phyloP scores from a whole-genome alignment of 331 rosid species.

The Phaseolus coccineus region DNA sequence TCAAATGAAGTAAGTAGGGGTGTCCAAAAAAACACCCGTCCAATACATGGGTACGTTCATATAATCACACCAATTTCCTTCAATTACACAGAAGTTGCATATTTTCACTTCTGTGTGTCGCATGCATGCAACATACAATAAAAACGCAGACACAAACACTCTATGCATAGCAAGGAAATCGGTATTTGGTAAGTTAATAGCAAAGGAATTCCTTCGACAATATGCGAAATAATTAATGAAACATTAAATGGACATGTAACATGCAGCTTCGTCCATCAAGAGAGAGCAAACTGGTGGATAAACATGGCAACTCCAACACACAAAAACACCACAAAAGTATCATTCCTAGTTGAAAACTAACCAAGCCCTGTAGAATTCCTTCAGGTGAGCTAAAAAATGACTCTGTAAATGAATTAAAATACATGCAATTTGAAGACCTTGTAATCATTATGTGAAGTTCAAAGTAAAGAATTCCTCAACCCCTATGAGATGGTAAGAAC shows the following conservation, averaged over 20 bases:
- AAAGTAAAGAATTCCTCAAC: slow-evolving; percentile 22
- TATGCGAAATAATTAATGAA: neutral
- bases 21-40: neutral
- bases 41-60: neutral
- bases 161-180: neutral
- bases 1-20: neutral
- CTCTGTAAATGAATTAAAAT: slow-evolving; percentile 13
- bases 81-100: neutral
- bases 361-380: neutral
- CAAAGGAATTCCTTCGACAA: slow-evolving; percentile 4
- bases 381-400: neutral
- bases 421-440: slow-evolving; percentile 5
- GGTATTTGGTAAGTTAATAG: no score
- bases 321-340: neutral
- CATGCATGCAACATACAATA: neutral
- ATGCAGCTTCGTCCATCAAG: slow-evolving; percentile 27
- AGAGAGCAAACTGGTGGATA: neutral
- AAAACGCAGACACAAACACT: neutral
- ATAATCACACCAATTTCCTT: neutral
- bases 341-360: neutral
- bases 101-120: no score
- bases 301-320: slow-evolving; percentile 33
- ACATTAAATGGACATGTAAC: slow-evolving; percentile 25
- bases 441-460: slow-evolving; percentile 17
- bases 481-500: neutral